Evolutionary conservation across 2,329 filamentous ascomycete genomes (phyloP), one percentile per base, ranked within the genome.

Genomic region (Metarhizium sp.): DNA sequence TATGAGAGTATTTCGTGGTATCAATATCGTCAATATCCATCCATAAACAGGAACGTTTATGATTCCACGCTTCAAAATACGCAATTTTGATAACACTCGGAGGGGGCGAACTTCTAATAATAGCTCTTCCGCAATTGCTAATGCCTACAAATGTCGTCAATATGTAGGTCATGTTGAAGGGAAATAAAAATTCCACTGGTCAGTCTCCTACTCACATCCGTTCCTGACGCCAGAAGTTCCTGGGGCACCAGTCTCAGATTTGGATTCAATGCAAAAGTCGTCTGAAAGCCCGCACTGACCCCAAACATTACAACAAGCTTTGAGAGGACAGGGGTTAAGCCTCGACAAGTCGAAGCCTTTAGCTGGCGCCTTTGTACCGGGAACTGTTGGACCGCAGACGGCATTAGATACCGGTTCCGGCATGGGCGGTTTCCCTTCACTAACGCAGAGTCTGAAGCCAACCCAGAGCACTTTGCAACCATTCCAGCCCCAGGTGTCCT

Each of bases 271-370:
- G 60, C 74, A 78, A 57, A 74, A 75, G 4, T 71, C 72, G 0
- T 54, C 51, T 0, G 70, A 72, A 4, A 64, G 68, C 14, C 74
- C 74, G 51, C 75, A 78, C 18, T 70, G 62, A 6, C 73, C 75
- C 68, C 69, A 75, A 50, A 67, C 62, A 56, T 73, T 61, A 57
- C 67, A 67, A 55, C 65, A 69, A 7, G 61, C 64, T 3, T 20
- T 45, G 5, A 69, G 58, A 0, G 64, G 64, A 29, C 67, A 70
- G 1, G 64, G 64, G 43, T 67, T 69, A 0, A 70, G 55, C 3
- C 57, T 50, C 2, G 53, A 20, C 10, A 45, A 14, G n/a, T 45
- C 40, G 6, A 6, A 30, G 30, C 51, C 51, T 6, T 11, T 18
- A 56, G 0, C 55, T 36, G 66, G 66, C n/a, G 57, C 58, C 10